Evolutionary conservation across 192 early-diverging fungal species (phyloP).

Genomic region (Linnemannia hyalina): DNA sequence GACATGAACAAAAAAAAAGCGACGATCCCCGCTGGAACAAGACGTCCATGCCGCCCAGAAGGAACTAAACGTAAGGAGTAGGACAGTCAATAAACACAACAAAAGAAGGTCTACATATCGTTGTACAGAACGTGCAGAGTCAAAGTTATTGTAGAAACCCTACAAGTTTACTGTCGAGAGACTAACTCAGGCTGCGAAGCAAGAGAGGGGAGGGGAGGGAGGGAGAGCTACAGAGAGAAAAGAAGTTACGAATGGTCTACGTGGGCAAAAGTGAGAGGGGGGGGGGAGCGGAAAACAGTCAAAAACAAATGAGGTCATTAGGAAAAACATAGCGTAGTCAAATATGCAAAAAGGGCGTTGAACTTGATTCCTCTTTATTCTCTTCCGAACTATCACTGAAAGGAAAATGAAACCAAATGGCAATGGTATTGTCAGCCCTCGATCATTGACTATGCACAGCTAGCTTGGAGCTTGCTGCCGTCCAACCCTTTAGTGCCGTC

Average conservation of each 20-base stretch:
- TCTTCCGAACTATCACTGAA: neutral
- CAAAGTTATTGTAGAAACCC: too few species aligned
- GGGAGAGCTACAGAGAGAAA: neutral
- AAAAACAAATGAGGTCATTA: neutral
- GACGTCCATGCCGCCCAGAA: too few species aligned
- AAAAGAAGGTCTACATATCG: too few species aligned
- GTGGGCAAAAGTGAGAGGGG: neutral
- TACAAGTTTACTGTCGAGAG: too few species aligned
- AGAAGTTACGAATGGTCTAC: neutral
- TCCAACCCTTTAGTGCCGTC: too few species aligned
- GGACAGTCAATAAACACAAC: too few species aligned
- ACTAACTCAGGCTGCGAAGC: neutral
- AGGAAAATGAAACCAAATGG: neutral
- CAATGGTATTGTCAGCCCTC: neutral
- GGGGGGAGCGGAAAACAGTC: neutral
- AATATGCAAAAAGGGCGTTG: neutral
- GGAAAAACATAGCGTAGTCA: neutral
- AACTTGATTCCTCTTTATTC: neutral
- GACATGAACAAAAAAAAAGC: neutral
- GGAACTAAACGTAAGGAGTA: too few species aligned
- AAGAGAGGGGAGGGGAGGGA: neutral
- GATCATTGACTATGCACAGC: neutral
- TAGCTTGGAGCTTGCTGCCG: neutral
- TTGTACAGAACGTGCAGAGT: too few species aligned
- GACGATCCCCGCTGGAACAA: neutral